A percentile compares a stretch with the other conserved stretches of the same genome.
phyloP scores from a whole-genome alignment of 495 filamentous ascomycete genomes.

The Chaetomium fimeti region DNA sequence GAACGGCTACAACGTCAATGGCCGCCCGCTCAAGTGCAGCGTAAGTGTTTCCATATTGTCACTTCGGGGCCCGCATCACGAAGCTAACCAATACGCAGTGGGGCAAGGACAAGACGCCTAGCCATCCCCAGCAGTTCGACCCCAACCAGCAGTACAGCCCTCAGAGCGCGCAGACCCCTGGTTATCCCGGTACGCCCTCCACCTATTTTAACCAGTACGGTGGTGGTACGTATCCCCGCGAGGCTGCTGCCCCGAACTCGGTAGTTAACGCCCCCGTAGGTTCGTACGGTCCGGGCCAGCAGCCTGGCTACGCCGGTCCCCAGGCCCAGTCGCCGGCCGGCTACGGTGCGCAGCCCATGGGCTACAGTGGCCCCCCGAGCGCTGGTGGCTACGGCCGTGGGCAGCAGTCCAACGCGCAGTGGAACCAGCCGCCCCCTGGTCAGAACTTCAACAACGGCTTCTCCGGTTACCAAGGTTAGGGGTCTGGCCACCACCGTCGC shows the following conservation, averaged over 20 bases:
- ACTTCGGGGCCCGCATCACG: not conserved
- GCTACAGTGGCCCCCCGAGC: slow-evolving; percentile 61
- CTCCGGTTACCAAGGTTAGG: slow-evolving; percentile 59
- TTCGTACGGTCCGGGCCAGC: slow-evolving; percentile 54
- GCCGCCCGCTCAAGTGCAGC: slow-evolving; percentile 96
- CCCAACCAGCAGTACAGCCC: slow-evolving; percentile 77
- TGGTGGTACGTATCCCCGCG: slow-evolving; percentile 55
- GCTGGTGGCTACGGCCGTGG: slow-evolving; percentile 82
- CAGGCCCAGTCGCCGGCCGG: slow-evolving; percentile 59
- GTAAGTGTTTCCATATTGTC: slow-evolving; percentile 45
- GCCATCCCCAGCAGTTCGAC: slow-evolving; percentile 71
- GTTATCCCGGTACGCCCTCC: slow-evolving; percentile 68
- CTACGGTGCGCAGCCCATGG: slow-evolving; percentile 62
- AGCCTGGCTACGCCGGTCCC: slow-evolving; percentile 51
- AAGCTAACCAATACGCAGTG: slow-evolving; percentile 61
- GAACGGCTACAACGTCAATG: slow-evolving; percentile 96
- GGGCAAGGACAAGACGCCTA: slow-evolving; percentile 97
- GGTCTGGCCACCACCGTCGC: slow-evolving; percentile 1
- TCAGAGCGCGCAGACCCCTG: slow-evolving; percentile 54
- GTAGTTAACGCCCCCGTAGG: slow-evolving; percentile 34
- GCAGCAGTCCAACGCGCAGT: slow-evolving; percentile 70
- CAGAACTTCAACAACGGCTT: slow-evolving; percentile 61
- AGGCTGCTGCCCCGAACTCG: slow-evolving; percentile 18
- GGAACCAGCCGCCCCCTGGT: slow-evolving; percentile 61
- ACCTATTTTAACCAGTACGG: slow-evolving; percentile 91